These are phyloP conservation scores for Cordyceps farinosa DNA, from an alignment of 2,329 filamentous ascomycete species.

Conservation along the genomic window DNA sequence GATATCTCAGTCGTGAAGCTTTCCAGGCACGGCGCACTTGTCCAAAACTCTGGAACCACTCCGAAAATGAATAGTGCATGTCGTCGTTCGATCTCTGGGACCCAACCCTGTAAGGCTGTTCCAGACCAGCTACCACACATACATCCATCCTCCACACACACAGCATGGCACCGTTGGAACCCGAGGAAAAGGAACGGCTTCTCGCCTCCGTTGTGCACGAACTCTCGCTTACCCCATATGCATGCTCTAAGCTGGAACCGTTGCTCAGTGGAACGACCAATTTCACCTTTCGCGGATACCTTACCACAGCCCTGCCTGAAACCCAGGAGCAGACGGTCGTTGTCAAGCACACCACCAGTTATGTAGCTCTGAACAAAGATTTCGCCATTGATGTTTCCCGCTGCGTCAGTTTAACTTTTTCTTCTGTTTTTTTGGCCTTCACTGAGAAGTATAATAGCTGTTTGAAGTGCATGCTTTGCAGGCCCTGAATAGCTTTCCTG, in stretches of 20 bases:
- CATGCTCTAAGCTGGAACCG: background rate
- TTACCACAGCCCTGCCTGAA: background rate
- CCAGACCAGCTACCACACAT: background rate
- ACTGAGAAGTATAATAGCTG: background rate
- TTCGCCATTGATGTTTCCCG: constrained; percentile 2
- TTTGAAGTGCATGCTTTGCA: constrained; percentile 5
- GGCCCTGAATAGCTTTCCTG: background rate
- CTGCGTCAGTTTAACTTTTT: background rate
- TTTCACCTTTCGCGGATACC: constrained; percentile 1
- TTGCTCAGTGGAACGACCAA: constrained; percentile 1
- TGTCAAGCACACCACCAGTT: constrained; percentile 2
- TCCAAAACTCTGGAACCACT: background rate
- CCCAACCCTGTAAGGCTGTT: background rate
- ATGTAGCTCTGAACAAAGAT: background rate
- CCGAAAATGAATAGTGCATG: background rate
- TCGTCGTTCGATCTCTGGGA: background rate
- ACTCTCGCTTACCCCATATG: background rate
- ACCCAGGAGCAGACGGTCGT: background rate
- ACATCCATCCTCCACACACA: background rate
- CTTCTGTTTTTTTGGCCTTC: too few species aligned
- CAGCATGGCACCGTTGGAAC: constrained; percentile 5
- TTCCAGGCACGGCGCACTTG: too few species aligned
- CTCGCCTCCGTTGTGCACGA: background rate
- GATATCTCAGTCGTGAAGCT: background rate
- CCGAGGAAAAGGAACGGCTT: background rate